Percentiles rank a stretch among this genome's conserved stretches.
phyloP scores from a whole-genome alignment of 1,284 basidiomycete species.

The Lignosus rhinocerotis region DNA sequence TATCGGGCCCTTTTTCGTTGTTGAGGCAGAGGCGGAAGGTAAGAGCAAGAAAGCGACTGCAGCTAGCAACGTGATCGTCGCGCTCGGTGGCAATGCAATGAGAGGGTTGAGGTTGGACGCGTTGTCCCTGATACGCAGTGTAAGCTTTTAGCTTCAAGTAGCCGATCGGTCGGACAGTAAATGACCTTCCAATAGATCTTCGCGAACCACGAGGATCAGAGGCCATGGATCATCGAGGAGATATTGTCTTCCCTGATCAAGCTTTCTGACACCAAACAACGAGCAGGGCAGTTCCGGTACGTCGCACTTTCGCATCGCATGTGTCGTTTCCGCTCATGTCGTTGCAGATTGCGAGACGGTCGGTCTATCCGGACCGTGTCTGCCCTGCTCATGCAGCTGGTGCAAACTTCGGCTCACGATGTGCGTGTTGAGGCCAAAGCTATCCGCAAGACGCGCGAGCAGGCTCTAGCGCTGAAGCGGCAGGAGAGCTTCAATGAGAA shows the following conservation, averaged over 20 bases:
- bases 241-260: slow-evolving; percentile 88
- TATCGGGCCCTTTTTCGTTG: slow-evolving; percentile 90
- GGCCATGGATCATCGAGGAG: slow-evolving; percentile 96
- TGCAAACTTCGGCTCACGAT: slow-evolving; percentile 89
- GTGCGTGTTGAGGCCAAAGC: slow-evolving; percentile 63
- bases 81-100: slow-evolving; percentile 75
- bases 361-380: slow-evolving; percentile 90
- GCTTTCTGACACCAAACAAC: slow-evolving; percentile 85
- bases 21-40: slow-evolving; percentile 56
- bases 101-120: slow-evolving; percentile 81
- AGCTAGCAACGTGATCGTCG: slow-evolving; percentile 56
- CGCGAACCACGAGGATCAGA: slow-evolving; percentile 85
- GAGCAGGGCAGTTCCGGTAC: slow-evolving; percentile 83
- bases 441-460: slow-evolving; percentile 62
- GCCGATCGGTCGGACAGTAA: neutral
- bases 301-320: slow-evolving; percentile 26
- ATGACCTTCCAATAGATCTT: slow-evolving; percentile 63
- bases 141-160: slow-evolving; percentile 41
- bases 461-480: slow-evolving; percentile 56
- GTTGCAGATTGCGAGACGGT: slow-evolving; percentile 70
- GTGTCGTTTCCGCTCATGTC: neutral
- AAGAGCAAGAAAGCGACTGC: slow-evolving; percentile 47
- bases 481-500: slow-evolving; percentile 58
- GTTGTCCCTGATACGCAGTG: slow-evolving; percentile 79
- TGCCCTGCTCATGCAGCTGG: slow-evolving; percentile 90